Percentiles rank a stretch among this genome's conserved stretches.
Conservation (phyloP, 345 rosid genomes). For the Toxicodendron radicans region DNA sequence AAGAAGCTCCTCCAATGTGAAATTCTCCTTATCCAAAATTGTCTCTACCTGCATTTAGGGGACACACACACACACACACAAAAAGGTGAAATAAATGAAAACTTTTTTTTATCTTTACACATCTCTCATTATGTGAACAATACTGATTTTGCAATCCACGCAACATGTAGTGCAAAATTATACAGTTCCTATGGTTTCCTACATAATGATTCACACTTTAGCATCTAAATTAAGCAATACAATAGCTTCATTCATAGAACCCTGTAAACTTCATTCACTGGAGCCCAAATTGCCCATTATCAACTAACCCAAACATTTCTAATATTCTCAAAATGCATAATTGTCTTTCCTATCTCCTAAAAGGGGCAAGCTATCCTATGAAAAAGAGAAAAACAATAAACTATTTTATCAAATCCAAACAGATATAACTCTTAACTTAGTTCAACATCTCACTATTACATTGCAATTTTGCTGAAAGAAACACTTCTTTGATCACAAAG, state of each 20-base stretch:
- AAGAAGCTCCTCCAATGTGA: constrained; percentile 89
- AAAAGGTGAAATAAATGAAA: neutral
- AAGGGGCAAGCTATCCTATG: too few relatives aligned
- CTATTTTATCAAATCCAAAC: neutral
- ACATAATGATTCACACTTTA: neutral
- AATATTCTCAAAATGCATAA: neutral
- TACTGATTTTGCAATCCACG: neutral
- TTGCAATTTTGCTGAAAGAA: neutral
- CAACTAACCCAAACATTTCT: neutral
- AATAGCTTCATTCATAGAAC: neutral
- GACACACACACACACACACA: too few relatives aligned
- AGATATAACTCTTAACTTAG: neutral
- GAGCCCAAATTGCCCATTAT: neutral
- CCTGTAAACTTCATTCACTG: neutral
- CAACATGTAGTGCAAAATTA: neutral
- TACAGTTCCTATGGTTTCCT: neutral
- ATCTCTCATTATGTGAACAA: neutral
- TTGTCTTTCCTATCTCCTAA: neutral
- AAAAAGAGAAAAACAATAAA: neutral
- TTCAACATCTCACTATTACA: neutral
- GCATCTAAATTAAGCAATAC: neutral
- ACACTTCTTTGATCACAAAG: neutral
- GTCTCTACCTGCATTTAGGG: constrained; percentile 74
- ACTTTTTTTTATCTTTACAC: neutral
- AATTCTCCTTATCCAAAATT: constrained; percentile 82